These are phyloP conservation scores for Sextonia rubra DNA, from an alignment of 164 flowering plant genomes.

Conservation along the genomic window DNA sequence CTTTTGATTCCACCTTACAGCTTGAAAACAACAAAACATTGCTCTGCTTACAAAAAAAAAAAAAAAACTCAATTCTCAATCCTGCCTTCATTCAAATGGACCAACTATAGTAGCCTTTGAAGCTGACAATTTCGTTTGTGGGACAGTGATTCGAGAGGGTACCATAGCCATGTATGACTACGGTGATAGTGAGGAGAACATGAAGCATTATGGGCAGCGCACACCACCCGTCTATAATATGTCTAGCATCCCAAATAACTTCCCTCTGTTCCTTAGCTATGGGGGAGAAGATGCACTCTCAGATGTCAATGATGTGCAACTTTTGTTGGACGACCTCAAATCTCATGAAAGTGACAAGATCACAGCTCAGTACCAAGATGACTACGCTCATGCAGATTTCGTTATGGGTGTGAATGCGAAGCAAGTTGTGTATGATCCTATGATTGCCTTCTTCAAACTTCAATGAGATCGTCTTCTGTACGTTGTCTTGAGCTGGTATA, in stretches of 20 bases:
- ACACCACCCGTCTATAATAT: constrained; percentile 69
- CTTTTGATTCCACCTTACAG: background rate
- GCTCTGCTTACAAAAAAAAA: background rate
- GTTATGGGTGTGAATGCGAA: constrained; percentile 63
- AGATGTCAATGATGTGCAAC: constrained; percentile 55
- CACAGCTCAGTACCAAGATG: constrained; percentile 36
- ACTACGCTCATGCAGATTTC: constrained; percentile 84
- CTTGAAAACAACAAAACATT: background rate
- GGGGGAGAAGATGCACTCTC: constrained; percentile 71
- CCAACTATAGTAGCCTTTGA: background rate
- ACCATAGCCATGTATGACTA: constrained; percentile 68
- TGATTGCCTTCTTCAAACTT: constrained; percentile 54
- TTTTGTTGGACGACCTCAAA: constrained; percentile 44
- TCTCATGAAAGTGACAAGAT: constrained; percentile 55
- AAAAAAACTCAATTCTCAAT: background rate
- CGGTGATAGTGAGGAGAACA: constrained; percentile 35
- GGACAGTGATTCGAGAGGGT: constrained; percentile 57
- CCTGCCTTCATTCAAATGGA: background rate
- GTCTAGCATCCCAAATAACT: constrained; percentile 49
- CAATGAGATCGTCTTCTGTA: constrained; percentile 13
- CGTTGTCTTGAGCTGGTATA: background rate
- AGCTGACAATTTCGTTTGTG: background rate
- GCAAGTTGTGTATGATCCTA: constrained; percentile 55
- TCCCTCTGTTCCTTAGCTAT: constrained; percentile 72
- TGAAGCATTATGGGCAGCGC: constrained; percentile 57